Evolutionary conservation across 2,329 filamentous ascomycete species (phyloP), one percentile per base, ranked within the genome.

Genomic region (Paraphaeosphaeria minitans): DNA sequence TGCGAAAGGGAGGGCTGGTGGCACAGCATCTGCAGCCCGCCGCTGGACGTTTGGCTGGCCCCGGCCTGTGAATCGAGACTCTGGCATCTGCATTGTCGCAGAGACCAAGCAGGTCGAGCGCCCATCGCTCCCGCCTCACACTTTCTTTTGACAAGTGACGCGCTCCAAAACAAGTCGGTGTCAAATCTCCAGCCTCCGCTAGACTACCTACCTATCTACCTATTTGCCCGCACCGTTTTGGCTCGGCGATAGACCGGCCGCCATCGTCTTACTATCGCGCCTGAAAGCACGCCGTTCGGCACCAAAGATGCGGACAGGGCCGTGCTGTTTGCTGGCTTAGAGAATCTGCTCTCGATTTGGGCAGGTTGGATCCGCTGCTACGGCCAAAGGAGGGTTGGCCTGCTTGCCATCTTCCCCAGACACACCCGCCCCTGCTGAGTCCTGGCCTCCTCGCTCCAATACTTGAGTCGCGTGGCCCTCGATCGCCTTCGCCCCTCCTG

Each of bases 381-480:
- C 49, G 21, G 31, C 33, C 14, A 33, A 22, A 48, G 46, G 46
- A 48, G 46, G 31, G 47, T 37, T 19, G 29, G 7, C 16, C 33
- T 55, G 2, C 45, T 22, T 27, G 42, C n/a, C n/a, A 19, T 12
- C 16, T 35, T 41, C 51, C 53, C 62, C 55, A 56, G 52, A 48
- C 19, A 48, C 19, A 42, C 48, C 42, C 50, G 51, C 50, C 56
- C 31, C 58, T 56, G 49, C 54, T 54, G n/a, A 51, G 29, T 31
- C 55, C 57, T 55, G 29, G 29, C 53, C 53, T 33, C 53, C 45
- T 54, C 42, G 49, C 61, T 57, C 54, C 39, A 48, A 14, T 53
- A 59, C 57, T 56, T 59, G 39, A 56, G 37, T 39, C 39, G 24
- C 53, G n/a, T 39, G 35, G 16, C 37, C 37, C 37, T 39, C n/a